Evolutionary conservation across 257 asterid genomes (phyloP).

Genomic region (Nicotiana tabacum): DNA sequence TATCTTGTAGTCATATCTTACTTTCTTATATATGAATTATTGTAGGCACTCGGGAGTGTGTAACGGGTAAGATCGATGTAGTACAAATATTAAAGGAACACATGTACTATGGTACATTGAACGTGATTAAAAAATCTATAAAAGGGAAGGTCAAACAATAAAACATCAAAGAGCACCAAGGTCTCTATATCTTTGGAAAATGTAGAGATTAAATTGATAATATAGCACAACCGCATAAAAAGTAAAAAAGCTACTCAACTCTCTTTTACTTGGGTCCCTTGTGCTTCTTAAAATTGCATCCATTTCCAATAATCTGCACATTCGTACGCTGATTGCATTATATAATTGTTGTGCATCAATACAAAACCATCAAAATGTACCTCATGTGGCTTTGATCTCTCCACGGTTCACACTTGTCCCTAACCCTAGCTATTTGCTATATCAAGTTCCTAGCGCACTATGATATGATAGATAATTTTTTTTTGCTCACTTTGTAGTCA

Average conservation of each 20-base stretch:
- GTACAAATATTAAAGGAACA: neutral
- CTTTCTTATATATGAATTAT: neutral
- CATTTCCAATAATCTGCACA: neutral
- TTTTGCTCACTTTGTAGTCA: too few species aligned
- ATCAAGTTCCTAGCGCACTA: neutral
- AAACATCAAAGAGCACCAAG: neutral
- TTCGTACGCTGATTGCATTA: neutral
- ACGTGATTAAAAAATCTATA: neutral
- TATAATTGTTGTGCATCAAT: constrained; percentile 1
- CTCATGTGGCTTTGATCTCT: neutral
- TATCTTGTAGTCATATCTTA: neutral
- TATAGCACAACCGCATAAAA: neutral
- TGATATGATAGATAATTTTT: neutral
- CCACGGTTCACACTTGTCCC: neutral
- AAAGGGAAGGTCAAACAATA: neutral
- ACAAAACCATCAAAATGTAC: neutral
- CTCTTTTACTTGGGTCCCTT: constrained; percentile 1
- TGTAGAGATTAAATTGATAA: neutral
- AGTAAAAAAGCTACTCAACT: neutral
- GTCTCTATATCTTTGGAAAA: neutral
- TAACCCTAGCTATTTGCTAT: neutral
- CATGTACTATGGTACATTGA: neutral
- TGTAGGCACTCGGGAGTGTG: neutral
- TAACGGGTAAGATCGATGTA: neutral
- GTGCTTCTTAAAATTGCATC: neutral